Evolutionary conservation across 1,139 yeast genomes (phyloP), one percentile per base, ranked within the genome.

Genomic region (Saccharomyces pastorianus): DNA sequence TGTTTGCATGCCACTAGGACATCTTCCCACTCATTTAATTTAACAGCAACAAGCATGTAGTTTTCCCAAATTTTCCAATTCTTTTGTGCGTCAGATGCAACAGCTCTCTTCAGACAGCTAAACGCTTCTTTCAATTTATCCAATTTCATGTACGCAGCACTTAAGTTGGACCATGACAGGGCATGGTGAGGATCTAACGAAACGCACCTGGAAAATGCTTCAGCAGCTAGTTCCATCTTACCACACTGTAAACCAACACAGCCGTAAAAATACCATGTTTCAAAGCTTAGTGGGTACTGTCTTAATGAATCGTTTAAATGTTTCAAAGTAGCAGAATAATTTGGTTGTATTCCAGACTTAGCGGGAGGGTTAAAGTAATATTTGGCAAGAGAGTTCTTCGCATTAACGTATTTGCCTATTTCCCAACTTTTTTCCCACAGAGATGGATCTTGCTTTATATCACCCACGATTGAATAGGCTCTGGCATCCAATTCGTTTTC

Each of bases 61-160:
- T 95, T 95, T 62, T 89, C 95, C 85, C 93, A 91, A 41, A 95
- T 83, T 63, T 88, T 81, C 96, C 98, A 89, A 54, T 91, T 88
- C 54, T 78, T 81, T 61, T 79, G 81, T 28, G 85, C 84, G 49
- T 83, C 84, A 26, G 89, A 85, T 27, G 85, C 74, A 25, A 87
- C 77, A 0, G 98, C 96, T 58, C 82, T 82, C 64, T 85, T 84
- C 59, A 90, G 74, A 0, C 98, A 96, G 61, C 81, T 83, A 62
- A 88, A 85, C 0, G 97, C 96, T 59, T 89, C 95, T 57, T 80
- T 78, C 28, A 80, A 71, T 68, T 87, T 87, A 52, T 80, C 84
- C 50, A 80, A 67, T 58, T 81, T 79, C 48, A 90, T 73, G 53
- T 88, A 76, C 0, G 97, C 83, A 17, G 95, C 84, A 5, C 96